Percentiles rank a stretch among this genome's conserved stretches.
Conservation (phyloP, 2,329 filamentous ascomycete species). For the Ramichloridium luteum region DNA sequence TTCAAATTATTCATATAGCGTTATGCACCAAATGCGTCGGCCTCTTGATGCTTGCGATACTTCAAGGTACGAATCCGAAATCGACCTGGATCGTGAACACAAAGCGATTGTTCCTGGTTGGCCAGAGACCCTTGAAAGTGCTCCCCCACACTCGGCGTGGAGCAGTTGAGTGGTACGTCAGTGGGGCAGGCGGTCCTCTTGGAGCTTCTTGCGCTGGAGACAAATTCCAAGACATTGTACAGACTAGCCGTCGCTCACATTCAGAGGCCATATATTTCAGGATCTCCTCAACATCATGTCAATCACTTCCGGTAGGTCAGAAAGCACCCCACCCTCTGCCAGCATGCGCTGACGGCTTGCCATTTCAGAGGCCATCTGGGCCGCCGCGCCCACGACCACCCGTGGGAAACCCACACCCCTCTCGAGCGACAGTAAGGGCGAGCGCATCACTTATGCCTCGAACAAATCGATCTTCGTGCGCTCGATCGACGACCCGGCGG, state of each 20-base stretch:
- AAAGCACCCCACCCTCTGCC: neutral
- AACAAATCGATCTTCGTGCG: conserved; percentile 95
- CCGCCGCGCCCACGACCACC: conserved; percentile 69
- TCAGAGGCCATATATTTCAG: conserved; percentile 4
- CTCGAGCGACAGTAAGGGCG: conserved; percentile 75
- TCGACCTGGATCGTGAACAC: too few relatives aligned
- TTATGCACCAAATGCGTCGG: too few relatives aligned
- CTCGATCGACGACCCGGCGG: conserved; percentile 77
- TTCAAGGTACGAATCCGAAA: too few relatives aligned
- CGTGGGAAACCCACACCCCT: conserved; percentile 83
- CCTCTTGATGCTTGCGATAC: too few relatives aligned
- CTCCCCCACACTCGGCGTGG: too few relatives aligned
- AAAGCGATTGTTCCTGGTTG: too few relatives aligned
- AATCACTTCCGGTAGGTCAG: conserved; percentile 13
- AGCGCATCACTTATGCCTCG: conserved; percentile 85
- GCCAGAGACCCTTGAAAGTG: too few relatives aligned
- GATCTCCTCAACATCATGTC: conserved; percentile 11
- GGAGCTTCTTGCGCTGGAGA: too few relatives aligned
- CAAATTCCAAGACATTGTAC: too few relatives aligned
- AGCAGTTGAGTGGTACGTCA: too few relatives aligned
- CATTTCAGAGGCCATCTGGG: conserved; percentile 57
- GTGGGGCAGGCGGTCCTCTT: too few relatives aligned
- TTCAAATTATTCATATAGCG: too few relatives aligned
- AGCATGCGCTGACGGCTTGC: conserved; percentile 1
- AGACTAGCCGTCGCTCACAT: neutral